Evolutionary conservation across 2,329 filamentous ascomycete genomes (phyloP).

Genomic region (Colletotrichum lentis): DNA sequence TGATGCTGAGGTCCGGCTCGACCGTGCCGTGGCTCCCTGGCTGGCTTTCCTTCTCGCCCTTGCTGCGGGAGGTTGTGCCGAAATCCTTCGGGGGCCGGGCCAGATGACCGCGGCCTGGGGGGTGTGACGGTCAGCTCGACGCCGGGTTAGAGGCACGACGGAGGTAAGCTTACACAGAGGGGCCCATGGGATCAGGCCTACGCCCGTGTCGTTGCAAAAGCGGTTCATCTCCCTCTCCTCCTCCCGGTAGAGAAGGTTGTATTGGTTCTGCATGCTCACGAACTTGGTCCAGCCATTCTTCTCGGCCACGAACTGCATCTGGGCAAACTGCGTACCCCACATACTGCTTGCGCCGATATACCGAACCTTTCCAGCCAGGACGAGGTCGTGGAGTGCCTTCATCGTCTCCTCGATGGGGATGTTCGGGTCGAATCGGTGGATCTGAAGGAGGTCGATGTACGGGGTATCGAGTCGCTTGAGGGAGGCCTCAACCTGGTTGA

Average conservation of each 20-base stretch:
- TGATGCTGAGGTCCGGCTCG: conserved; percentile 47
- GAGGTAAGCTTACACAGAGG: conserved; percentile 25
- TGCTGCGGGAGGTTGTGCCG: conserved; percentile 40
- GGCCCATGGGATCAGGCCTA: conserved; percentile 50
- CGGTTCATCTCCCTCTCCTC: conserved; percentile 59
- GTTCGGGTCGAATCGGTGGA: conserved; percentile 64
- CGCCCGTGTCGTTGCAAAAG: conserved; percentile 54
- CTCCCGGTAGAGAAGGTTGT: conserved; percentile 65
- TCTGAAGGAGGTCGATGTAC: conserved; percentile 69
- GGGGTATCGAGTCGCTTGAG: conserved; percentile 61
- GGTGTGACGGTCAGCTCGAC: conserved; percentile 7
- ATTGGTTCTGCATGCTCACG: conserved; percentile 65
- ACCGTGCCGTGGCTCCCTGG: conserved; percentile 45
- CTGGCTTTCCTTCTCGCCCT: conserved; percentile 46
- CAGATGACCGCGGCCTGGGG: conserved; percentile 42
- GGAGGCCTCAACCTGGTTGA: conserved; percentile 70
- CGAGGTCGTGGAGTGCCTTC: conserved; percentile 67
- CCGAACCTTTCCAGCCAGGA: conserved; percentile 64
- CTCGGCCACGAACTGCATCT: conserved; percentile 60
- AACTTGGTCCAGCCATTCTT: conserved; percentile 65
- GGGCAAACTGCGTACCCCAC: conserved; percentile 58
- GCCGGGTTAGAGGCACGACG: no score
- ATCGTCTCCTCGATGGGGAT: conserved; percentile 68
- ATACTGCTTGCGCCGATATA: conserved; percentile 63
- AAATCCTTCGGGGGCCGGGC: conserved; percentile 43